phyloP scores from a whole-genome alignment of 108 stramenopile species.

The Skeletonema tropicum region DNA sequence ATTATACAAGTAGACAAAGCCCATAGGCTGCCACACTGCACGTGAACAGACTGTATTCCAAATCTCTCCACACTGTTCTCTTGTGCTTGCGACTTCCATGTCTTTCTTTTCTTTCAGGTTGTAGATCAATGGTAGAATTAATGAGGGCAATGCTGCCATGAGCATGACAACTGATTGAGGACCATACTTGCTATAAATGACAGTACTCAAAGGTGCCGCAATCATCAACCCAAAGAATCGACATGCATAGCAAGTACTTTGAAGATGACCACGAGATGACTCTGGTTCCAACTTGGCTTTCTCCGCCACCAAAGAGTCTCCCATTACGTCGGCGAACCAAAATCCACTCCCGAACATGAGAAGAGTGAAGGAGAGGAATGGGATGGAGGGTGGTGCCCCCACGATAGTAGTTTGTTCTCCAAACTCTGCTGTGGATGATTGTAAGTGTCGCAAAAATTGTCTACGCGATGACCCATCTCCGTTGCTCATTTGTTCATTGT shows the following conservation, averaged over 20 bases:
- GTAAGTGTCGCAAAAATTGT: constrained; percentile 14
- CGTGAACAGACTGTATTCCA: constrained; percentile 85
- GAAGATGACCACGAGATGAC: constrained; percentile 67
- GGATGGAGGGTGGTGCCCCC: constrained; percentile 63
- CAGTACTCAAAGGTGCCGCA: constrained; percentile 70
- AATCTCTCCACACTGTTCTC: constrained; percentile 80
- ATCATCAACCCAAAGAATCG: constrained; percentile 87
- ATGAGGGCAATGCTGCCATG: constrained; percentile 66
- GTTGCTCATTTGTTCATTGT: constrained; percentile 25
- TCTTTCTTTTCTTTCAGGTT: constrained; percentile 64
- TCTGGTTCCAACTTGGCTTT: constrained; percentile 85
- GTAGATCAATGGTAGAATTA: constrained; percentile 66
- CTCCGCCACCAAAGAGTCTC: constrained; percentile 84
- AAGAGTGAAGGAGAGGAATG: constrained; percentile 53
- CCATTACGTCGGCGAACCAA: constrained; percentile 91
- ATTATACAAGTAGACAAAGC: constrained; percentile 89
- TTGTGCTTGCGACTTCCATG: constrained; percentile 52
- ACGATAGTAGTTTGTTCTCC: neutral
- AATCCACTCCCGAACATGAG: constrained; percentile 78
- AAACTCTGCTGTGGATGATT: constrained; percentile 3
- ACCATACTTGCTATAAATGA: constrained; percentile 63
- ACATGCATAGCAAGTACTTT: constrained; percentile 82
- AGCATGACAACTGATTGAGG: constrained; percentile 62
- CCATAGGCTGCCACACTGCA: constrained; percentile 90
- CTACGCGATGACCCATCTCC: constrained; percentile 33